Conservation (phyloP, 192 early-diverging fungal species). For the Coemansia sp. region DNA sequence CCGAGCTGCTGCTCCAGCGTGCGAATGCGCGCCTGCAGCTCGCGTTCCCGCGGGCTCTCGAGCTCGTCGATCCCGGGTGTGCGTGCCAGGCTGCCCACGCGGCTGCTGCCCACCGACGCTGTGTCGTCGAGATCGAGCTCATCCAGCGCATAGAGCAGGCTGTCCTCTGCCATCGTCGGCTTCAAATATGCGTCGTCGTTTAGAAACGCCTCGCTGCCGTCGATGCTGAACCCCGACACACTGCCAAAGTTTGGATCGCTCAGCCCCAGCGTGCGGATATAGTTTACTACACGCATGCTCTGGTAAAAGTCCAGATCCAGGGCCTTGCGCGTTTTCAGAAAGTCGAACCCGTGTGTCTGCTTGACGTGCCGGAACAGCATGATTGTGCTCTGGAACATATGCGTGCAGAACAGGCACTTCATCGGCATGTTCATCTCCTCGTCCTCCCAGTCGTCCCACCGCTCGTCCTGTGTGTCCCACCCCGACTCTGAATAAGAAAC, state of each 20-base stretch:
- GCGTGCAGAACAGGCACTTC: conserved; percentile 72
- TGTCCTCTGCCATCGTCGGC: conserved; percentile 67
- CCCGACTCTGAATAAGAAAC: conserved; percentile 49
- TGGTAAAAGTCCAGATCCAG: conserved; percentile 82
- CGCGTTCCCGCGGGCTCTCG: conserved; percentile 49
- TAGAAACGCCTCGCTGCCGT: conserved; percentile 57
- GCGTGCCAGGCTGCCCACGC: conserved; percentile 6
- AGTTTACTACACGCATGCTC: conserved; percentile 57
- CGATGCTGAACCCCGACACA: conserved; percentile 39
- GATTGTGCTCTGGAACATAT: conserved; percentile 50
- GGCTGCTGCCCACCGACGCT: conserved; percentile 18
- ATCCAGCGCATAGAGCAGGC: conserved; percentile 70
- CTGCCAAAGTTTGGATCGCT: conserved; percentile 24
- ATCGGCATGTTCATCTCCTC: conserved; percentile 57
- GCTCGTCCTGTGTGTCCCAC: conserved; percentile 56
- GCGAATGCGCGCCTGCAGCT: conserved; percentile 56
- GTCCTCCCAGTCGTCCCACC: conserved; percentile 72
- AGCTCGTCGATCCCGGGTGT: neutral
- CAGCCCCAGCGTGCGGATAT: conserved; percentile 44
- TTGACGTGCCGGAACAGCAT: conserved; percentile 65
- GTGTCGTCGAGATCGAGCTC: conserved; percentile 63
- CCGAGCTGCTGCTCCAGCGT: conserved; percentile 57
- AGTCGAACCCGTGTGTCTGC: conserved; percentile 65
- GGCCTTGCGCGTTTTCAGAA: conserved; percentile 45
- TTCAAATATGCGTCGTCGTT: conserved; percentile 65